Percentiles rank a stretch among this genome's conserved stretches.
Conservation (phyloP, 257 asterid species). For the Datura wrightii region DNA sequence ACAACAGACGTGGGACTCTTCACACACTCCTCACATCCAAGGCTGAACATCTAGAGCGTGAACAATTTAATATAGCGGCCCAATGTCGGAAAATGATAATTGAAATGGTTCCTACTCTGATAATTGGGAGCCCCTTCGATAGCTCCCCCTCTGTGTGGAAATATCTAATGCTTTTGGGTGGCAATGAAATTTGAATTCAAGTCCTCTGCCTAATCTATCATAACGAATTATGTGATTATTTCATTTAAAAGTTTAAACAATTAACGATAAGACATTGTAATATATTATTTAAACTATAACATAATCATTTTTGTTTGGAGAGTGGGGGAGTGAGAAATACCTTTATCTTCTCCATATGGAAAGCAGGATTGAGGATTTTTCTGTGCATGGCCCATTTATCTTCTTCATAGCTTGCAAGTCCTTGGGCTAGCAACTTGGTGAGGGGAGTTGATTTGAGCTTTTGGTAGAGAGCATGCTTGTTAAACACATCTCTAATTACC, state of each 20-base stretch:
- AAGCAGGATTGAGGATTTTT: slow-evolving; percentile 65
- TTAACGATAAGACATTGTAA: neutral
- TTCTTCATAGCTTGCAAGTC: slow-evolving; percentile 43
- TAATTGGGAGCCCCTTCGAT: no score
- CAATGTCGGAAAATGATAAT: no score
- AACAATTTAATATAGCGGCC: no score
- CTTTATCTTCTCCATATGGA: slow-evolving; percentile 54
- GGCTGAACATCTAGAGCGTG: no score
- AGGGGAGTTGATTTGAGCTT: slow-evolving; percentile 51
- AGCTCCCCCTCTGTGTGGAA: neutral
- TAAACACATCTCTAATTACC: slow-evolving; percentile 46
- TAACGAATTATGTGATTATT: neutral
- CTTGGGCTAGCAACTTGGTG: slow-evolving; percentile 45
- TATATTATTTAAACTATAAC: neutral
- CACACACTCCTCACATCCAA: no score
- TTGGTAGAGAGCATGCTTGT: slow-evolving; percentile 38
- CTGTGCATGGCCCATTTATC: slow-evolving; percentile 70
- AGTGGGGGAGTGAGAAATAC: neutral
- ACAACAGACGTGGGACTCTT: no score
- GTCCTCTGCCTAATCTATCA: neutral
- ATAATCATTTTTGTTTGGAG: neutral
- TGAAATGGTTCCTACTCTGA: no score
- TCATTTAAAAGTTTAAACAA: neutral
- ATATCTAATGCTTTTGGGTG: neutral
- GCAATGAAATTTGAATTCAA: no score